Evolutionary conservation across 2,329 filamentous ascomycete species (phyloP).

Genomic region (Neofusicoccum parvum): DNA sequence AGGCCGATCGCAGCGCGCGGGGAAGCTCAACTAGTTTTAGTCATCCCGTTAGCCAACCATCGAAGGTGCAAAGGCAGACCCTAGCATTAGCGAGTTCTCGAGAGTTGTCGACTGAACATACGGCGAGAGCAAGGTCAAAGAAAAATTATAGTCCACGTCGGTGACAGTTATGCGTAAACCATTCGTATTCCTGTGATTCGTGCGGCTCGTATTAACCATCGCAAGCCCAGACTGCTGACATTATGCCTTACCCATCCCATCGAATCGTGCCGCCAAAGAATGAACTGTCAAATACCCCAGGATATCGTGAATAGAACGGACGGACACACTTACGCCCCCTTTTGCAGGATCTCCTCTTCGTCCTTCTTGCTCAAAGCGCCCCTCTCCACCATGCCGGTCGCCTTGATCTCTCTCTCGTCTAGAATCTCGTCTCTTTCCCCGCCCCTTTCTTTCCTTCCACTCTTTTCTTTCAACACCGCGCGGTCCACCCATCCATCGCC

Average conservation of each 20-base stretch:
- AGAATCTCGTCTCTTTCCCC: slow-evolving; percentile 25
- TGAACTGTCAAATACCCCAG: not conserved
- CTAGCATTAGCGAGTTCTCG: not conserved
- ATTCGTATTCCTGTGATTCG: slow-evolving; percentile 7
- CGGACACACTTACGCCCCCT: slow-evolving; percentile 8
- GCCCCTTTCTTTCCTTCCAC: slow-evolving; percentile 16
- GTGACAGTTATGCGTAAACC: slow-evolving; percentile 8
- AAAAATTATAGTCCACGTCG: slow-evolving; percentile 10
- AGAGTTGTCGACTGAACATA: not conserved
- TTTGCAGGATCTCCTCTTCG: not conserved
- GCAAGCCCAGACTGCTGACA: not conserved
- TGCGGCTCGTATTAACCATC: slow-evolving; percentile 6
- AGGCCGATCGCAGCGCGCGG: not conserved
- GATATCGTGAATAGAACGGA: not conserved
- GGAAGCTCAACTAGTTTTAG: not conserved
- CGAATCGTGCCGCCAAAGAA: not conserved
- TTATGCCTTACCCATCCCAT: not conserved
- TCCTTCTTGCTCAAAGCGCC: slow-evolving; percentile 1
- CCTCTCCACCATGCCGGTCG: slow-evolving; percentile 6
- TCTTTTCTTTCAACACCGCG: slow-evolving; percentile 26
- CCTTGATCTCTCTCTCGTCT: slow-evolving; percentile 16
- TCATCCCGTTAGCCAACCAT: not conserved
- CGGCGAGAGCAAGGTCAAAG: slow-evolving; percentile 9
- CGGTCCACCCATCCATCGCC: slow-evolving; percentile 78
- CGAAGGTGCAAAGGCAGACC: not conserved